These are phyloP conservation scores for Ricinus communis DNA, from an alignment of 345 rosid genomes.

Conservation along the genomic window DNA sequence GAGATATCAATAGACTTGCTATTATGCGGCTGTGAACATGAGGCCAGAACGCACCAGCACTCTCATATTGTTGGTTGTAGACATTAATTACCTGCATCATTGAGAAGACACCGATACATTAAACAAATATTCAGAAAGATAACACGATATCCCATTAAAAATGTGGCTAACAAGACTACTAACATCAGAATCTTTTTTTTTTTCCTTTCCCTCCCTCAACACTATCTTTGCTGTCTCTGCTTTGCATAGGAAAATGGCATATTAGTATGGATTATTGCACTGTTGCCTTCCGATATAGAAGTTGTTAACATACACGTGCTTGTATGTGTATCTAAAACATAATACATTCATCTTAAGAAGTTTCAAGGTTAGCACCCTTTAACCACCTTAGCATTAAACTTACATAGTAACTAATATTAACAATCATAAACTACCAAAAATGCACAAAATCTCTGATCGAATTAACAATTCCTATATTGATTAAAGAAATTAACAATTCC, in stretches of 20 bases:
- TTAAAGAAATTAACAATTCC: background rate
- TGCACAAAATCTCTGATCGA: background rate
- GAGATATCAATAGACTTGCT: conserved; percentile 85
- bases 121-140: background rate
- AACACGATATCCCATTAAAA: background rate
- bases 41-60: conserved; percentile 98
- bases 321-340: no score
- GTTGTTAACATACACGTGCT: no score
- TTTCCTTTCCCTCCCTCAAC: background rate
- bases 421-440: no score
- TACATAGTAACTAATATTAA: no score
- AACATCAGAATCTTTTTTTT: no score
- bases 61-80: conserved; percentile 87
- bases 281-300: background rate
- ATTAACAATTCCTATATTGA: background rate
- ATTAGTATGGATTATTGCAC: background rate
- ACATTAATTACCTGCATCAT: conserved; percentile 77
- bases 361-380: no score
- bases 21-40: conserved; percentile 85
- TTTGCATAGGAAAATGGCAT: background rate
- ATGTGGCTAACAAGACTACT: background rate
- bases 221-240: background rate
- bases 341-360: no score
- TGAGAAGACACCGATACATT: background rate
- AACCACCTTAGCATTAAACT: no score